Percentiles rank a stretch among this genome's conserved stretches.
Evolutionary conservation across 2,329 filamentous ascomycete genomes (phyloP).

Genomic region (Pezicula neosporulosa): DNA sequence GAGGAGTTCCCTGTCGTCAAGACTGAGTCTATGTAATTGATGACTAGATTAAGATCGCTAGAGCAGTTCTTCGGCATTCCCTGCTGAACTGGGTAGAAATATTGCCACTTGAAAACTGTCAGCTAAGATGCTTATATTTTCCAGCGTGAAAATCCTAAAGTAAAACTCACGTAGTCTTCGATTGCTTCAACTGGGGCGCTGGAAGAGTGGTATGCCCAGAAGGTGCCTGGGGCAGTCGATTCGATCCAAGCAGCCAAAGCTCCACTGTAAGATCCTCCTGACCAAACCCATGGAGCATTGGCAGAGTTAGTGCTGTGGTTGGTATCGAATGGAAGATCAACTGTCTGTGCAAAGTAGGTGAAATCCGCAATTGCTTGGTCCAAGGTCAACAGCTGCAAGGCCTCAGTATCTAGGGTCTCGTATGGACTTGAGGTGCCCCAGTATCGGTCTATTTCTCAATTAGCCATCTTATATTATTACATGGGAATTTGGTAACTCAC

Average conservation of each 20-base stretch:
- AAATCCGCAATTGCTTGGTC: conserved; percentile 48
- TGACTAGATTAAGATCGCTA: conserved; percentile 45
- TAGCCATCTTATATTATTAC: no score
- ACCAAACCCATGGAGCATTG: conserved; percentile 49
- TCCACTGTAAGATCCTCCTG: conserved; percentile 54
- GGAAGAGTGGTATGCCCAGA: conserved; percentile 57
- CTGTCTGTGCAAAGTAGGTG: conserved; percentile 46
- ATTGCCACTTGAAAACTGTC: conserved; percentile 42
- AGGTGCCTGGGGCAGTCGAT: conserved; percentile 48
- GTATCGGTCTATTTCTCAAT: conserved; percentile 40
- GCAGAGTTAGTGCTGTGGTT: conserved; percentile 28
- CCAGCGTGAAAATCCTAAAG: neutral
- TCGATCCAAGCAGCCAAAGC: conserved; percentile 54
- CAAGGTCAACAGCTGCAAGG: conserved; percentile 48
- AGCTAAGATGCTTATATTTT: neutral
- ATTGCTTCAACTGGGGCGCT: conserved; percentile 53
- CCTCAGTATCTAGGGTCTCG: conserved; percentile 42
- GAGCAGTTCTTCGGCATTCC: conserved; percentile 59
- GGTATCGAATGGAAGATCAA: conserved; percentile 46
- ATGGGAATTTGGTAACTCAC: conserved; percentile 22
- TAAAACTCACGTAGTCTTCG: conserved; percentile 40
- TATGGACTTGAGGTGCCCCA: conserved; percentile 51
- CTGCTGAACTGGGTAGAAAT: conserved; percentile 52
- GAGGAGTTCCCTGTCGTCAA: conserved; percentile 37
- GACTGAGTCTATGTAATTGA: conserved; percentile 51